Evolutionary conservation across 176 grass and related monocot genomes (phyloP), one percentile per base, ranked within the genome.

Genomic region (Musa acuminata): DNA sequence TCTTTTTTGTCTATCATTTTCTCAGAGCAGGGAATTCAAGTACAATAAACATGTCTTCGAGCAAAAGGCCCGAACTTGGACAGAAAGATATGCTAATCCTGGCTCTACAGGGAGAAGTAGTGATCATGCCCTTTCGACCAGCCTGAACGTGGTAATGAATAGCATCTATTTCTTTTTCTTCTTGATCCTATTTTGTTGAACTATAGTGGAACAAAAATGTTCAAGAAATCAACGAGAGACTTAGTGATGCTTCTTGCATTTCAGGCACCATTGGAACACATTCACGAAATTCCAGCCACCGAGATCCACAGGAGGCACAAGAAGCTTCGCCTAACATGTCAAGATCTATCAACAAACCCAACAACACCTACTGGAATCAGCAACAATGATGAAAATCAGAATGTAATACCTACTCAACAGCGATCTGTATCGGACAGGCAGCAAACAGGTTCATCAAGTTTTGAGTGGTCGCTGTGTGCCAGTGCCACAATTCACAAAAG

Each of bases 11-110:
- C 87, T 64, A 55, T 72, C 74, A 25, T 27, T 4, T 77, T 66
- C 53, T 75, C 77, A 97, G 93, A 93, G 87, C 71, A 89, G 74
- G 76, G 87, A 97, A 67, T 97, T 88, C 79, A 93, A 93, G 82
- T 97, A 97, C 81, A 90, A 93, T 57, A 81, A 78, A 78, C 85
- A 89, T 70, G 77, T 81, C 64, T 97, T 97, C 83, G 90, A 97
- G 57, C 54, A 77, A 85, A 93, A 90, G 82, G 90, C 90, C 79
- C 71, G 16, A 52, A 72, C 48, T 27, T 97, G 93, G 85, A 90
- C 87, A 48, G 83, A 90, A 74, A 77, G 62, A 68, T 90, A 90
- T 86, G 90, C 85, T 85, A 88, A 83, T 85, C 77, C 85, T 49
- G 72, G 74, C 69, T n/a, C 79, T 49, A 76, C 80, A 75, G 77